phyloP scores from a whole-genome alignment of 1,139 yeast species.

The Yamadazyma atlantica region DNA sequence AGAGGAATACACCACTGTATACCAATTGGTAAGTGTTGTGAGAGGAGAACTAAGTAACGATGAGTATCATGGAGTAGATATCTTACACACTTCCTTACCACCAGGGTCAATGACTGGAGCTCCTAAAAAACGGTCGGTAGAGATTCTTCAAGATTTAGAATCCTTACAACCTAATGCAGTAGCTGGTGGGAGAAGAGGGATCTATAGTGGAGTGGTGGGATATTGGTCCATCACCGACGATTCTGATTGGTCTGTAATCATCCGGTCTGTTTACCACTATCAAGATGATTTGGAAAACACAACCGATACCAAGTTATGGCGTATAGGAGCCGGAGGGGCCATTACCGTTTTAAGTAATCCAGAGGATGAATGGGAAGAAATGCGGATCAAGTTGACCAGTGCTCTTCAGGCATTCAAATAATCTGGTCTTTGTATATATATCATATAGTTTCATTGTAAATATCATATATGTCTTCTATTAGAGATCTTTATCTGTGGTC shows the following conservation, averaged over 20 bases:
- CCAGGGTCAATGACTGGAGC: slow-evolving; percentile 99
- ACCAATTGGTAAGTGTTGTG: slow-evolving; percentile 87
- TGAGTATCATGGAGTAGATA: slow-evolving; percentile 68
- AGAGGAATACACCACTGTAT: slow-evolving; percentile 90
- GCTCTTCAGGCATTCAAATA: slow-evolving; percentile 64
- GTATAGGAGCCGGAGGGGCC: slow-evolving; percentile 98
- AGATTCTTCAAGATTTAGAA: slow-evolving; percentile 63
- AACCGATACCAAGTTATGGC: slow-evolving; percentile 49
- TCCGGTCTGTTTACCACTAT: slow-evolving; percentile 79
- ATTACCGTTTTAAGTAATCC: slow-evolving; percentile 83
- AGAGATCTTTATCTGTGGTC: too few species aligned
- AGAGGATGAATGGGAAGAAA: slow-evolving; percentile 89
- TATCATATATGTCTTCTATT: not conserved
- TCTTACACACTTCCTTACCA: slow-evolving; percentile 77
- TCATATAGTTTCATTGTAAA: not conserved
- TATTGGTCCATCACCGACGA: slow-evolving; percentile 89
- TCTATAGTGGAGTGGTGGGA: slow-evolving; percentile 94
- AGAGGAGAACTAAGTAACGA: slow-evolving; percentile 52
- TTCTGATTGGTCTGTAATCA: slow-evolving; percentile 96
- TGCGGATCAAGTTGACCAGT: slow-evolving; percentile 76
- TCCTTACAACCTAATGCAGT: slow-evolving; percentile 39
- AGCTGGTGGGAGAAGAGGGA: slow-evolving; percentile 62
- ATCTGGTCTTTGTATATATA: slow-evolving; percentile 1
- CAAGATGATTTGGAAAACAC: slow-evolving; percentile 43
- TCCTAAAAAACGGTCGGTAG: slow-evolving; percentile 91